Evolutionary conservation across 2,329 filamentous ascomycete species (phyloP).

Genomic region (Pseudogymnoascus pannorum): DNA sequence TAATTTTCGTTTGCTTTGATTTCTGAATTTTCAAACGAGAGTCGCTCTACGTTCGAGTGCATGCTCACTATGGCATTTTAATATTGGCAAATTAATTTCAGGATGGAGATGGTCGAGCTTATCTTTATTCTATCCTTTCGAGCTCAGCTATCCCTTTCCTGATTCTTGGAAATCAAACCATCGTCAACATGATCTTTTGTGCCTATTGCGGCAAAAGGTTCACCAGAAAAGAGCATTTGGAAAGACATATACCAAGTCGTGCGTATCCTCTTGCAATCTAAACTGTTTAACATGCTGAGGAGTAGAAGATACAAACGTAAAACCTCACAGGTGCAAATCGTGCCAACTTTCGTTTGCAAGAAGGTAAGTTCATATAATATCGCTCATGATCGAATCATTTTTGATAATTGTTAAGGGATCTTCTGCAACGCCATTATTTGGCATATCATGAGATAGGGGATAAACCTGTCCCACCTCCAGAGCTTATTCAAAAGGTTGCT

Average conservation of each 20-base stretch:
- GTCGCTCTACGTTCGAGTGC: neutral
- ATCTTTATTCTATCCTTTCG: neutral
- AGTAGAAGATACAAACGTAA: constrained; percentile 45
- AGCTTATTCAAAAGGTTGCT: constrained; percentile 36
- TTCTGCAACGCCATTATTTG: constrained; percentile 43
- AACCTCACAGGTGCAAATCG: constrained; percentile 42
- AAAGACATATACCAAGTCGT: constrained; percentile 48
- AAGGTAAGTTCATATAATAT: constrained; percentile 31
- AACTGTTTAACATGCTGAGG: neutral
- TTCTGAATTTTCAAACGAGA: neutral
- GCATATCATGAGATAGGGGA: constrained; percentile 45
- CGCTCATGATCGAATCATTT: neutral
- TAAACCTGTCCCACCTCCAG: constrained; percentile 38
- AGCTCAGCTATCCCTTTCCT: neutral
- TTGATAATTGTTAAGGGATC: constrained; percentile 30
- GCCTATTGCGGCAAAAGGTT: constrained; percentile 49
- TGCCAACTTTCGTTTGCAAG: constrained; percentile 45
- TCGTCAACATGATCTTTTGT: constrained; percentile 38
- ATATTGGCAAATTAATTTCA: neutral
- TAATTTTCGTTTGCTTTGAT: neutral
- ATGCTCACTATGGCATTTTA: neutral
- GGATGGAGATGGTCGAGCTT: neutral
- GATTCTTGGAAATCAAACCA: neutral
- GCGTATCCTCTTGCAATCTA: constrained; percentile 22
- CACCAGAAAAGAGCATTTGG: constrained; percentile 49